Base-by-base conservation (phyloP, 2,329 filamentous ascomycete genomes). In the Diplodia seriata region DNA sequence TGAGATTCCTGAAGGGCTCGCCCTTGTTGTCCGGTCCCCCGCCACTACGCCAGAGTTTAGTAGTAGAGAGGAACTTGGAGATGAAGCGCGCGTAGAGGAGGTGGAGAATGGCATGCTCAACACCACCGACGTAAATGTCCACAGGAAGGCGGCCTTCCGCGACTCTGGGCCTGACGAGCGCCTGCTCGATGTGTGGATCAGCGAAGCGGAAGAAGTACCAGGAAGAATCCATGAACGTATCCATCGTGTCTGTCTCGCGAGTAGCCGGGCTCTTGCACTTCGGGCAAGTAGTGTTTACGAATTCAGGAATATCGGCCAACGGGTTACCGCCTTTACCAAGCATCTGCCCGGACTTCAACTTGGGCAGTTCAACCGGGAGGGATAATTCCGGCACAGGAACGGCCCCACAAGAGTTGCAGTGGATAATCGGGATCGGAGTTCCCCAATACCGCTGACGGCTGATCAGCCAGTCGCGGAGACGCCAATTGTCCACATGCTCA, bases 391-490 rank as follows among this genome's bases (percentile, higher is more conserved):
- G 91, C 0, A 97, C 93, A 1, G 92, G 89, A 1, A 96, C 91
- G 1, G 90, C 81, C 8, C 93, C 93, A 76, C 93, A 97, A 7
- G 84, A 84, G 20, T 80, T 77, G 75, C 93, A 97, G 79, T 97
- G 92, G 43, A 97, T 84, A 65, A 97, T 93, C 20, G 93, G 93
- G 65, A 97, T 97, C 0, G 93, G 93, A 0, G 93, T 87, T 15
- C 93, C 93, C 93, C 93, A 97, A 76, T 96, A 97, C 71, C 93
- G 85, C 78, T 97, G 93, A n/a, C 93, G 88, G 76, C 92, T 96
- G 73, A 97, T 90, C 67, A 97, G 82, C 93, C 93, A 97, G 79
- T 97, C 93, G 69, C 92, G 85, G 31, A 97, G 84, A 63, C 91
- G 88, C 92, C 92, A 97, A 70, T 87, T 91, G 69, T 91, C 88